Base-by-base conservation (phyloP, 257 asterid genomes). In the Ligustrum vulgare region DNA sequence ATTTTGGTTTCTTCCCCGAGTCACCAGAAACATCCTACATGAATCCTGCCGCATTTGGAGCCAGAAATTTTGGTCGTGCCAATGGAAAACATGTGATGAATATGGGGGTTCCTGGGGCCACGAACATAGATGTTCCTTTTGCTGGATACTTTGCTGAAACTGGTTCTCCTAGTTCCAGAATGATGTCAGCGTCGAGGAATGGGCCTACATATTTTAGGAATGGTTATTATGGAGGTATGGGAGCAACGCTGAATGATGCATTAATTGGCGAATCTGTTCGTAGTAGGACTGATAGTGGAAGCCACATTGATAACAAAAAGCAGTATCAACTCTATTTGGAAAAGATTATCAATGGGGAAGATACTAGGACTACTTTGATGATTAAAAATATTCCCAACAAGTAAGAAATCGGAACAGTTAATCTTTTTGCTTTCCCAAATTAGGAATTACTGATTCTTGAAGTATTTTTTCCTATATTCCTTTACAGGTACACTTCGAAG, bases 331-430 rank as follows among this genome's bases (percentile, higher is more conserved):
- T 94, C 80, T 98, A 94, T 82, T 85, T 94, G 89, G 94, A 89
- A 73, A 94, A 85, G 80, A 94, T 94, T 64, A 54, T 75, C 18
- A 88, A 81, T 71, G 94, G 97, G 70, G 99, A 89, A 78, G 99
- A 94, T 80, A 77, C 67, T 67, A 85, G 98, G 89, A 94, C 99
- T 64, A 94, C 99, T 8, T 84, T 94, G 86, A 94, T 94, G 98
- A 88, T 92, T 47, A 94, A 92, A 72, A 94, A 94, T 90, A 94
- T 94, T 35, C 99, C 99, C 12, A 94, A 94, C 94, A 94, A 92
- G 99, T 94, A 88, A 87, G 96, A 51, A 81, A 82, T 77, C 63
- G n/a, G 75, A 39, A 35, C 35, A 5, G 2, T 33, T 54, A 70
- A 65, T 28, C n/a, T 6, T 28, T 80, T 62, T 76, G 45, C 63